Conservation (phyloP, 139 green algal species). For the Chlamydomonas urium region DNA sequence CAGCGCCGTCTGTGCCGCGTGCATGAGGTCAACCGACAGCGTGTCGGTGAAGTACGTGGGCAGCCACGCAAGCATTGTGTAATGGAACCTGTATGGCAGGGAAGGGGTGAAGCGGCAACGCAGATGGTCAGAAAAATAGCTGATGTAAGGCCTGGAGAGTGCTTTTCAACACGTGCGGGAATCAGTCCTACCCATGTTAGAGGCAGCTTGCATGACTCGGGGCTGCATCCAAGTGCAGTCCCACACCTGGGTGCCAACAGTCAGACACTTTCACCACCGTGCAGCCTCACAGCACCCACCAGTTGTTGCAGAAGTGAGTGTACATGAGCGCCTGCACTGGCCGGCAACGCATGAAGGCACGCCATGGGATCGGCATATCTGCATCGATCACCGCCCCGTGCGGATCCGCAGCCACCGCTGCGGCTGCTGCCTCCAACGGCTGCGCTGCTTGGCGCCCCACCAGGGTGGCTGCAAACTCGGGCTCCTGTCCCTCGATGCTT, state of each 20-base stretch:
- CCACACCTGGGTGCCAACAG: no score
- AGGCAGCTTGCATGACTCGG: no score
- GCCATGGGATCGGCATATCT: slow-evolving; percentile 66
- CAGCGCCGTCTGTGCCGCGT: slow-evolving; percentile 72
- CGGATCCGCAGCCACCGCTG: not conserved
- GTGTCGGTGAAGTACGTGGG: slow-evolving; percentile 87
- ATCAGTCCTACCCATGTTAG: no score
- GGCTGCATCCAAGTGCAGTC: no score
- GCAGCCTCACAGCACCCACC: no score
- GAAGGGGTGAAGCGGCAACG: no score
- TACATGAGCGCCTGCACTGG: slow-evolving; percentile 83
- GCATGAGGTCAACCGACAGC: slow-evolving; percentile 52
- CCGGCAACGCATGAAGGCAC: slow-evolving; percentile 69
- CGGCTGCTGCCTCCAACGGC: not conserved
- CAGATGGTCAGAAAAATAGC: no score
- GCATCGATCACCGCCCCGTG: slow-evolving; percentile 1
- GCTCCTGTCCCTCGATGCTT: slow-evolving; percentile 33
- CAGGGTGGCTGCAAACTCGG: slow-evolving; percentile 6
- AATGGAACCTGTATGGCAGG: slow-evolving; percentile 53
- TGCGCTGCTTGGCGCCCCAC: not conserved
- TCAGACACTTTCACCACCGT: no score
- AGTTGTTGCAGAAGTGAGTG: slow-evolving; percentile 98
- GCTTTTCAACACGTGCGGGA: no score
- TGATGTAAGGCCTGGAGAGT: no score
- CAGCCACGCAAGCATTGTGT: slow-evolving; percentile 95